Percentiles rank a stretch among this genome's conserved stretches.
Conservation (phyloP, 176 grass and related monocot genomes). For the Oryza nivara region DNA sequence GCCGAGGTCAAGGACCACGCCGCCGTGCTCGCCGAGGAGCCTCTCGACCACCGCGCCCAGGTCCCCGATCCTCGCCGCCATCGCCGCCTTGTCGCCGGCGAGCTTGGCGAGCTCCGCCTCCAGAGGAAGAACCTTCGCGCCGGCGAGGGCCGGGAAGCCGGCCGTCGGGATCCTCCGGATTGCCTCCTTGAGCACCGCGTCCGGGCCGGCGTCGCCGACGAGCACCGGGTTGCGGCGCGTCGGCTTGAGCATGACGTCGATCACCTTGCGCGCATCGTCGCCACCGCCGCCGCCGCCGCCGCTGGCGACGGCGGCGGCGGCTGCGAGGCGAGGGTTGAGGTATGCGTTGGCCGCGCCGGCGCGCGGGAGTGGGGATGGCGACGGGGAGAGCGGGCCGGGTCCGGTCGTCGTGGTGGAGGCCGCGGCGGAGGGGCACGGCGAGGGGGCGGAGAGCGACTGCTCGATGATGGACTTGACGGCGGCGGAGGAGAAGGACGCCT, state of each 20-base stretch:
- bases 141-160: constrained; percentile 31
- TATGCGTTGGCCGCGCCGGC: constrained; percentile 33
- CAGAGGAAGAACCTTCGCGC: constrained; percentile 60
- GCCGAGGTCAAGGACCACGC: constrained; percentile 77
- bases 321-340: constrained; percentile 44
- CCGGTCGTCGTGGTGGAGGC: constrained; percentile 9
- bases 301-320: not conserved
- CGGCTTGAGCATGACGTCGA: constrained; percentile 77
- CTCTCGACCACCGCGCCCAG: constrained; percentile 47
- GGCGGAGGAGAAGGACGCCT: constrained; percentile 82
- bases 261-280: constrained; percentile 72
- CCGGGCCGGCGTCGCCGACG: constrained; percentile 67
- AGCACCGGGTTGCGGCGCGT: constrained; percentile 78
- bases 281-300: constrained; percentile 34
- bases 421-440: constrained; percentile 26
- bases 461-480: constrained; percentile 79
- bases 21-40: constrained; percentile 42
- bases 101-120: constrained; percentile 50
- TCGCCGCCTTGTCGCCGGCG: constrained; percentile 36
- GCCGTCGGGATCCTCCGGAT: constrained; percentile 52
- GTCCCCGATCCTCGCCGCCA: constrained; percentile 53
- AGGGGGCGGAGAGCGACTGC: constrained; percentile 63
- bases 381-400: constrained; percentile 24
- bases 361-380: constrained; percentile 37
- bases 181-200: constrained; percentile 59